Percentiles rank a stretch among this genome's conserved stretches.
Evolutionary conservation across 164 flowering plant species (phyloP).

Genomic region (Macadamia integrifolia): DNA sequence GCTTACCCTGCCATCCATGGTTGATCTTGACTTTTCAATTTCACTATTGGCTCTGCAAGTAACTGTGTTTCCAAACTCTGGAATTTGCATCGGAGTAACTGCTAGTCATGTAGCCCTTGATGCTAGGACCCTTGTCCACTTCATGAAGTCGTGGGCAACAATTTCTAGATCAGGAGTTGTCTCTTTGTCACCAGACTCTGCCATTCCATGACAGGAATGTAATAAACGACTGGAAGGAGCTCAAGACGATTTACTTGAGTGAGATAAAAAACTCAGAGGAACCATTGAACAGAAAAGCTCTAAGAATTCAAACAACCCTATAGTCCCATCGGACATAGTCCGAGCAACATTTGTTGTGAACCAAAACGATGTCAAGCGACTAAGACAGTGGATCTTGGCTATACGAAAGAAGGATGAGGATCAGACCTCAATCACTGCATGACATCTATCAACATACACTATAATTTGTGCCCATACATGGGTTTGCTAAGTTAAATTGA

Average conservation of each 20-base stretch:
- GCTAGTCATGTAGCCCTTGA: slow-evolving; percentile 28
- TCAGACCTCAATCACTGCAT: background rate
- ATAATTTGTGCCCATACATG: slow-evolving; percentile 19
- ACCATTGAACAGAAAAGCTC: too few relatives aligned
- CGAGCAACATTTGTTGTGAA: slow-evolving; percentile 27
- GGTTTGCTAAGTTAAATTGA: slow-evolving; percentile 24
- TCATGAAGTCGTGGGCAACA: slow-evolving; percentile 39
- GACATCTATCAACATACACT: slow-evolving; percentile 23
- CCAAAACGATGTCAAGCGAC: slow-evolving; percentile 13
- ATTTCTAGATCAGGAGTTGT: too few relatives aligned
- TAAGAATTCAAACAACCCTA: background rate
- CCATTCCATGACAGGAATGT: background rate
- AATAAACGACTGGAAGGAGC: background rate
- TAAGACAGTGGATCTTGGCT: background rate
- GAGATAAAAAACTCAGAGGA: background rate
- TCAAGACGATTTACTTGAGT: slow-evolving; percentile 3
- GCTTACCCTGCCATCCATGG: background rate
- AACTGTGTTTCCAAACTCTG: slow-evolving; percentile 29
- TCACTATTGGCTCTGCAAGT: slow-evolving; percentile 28
- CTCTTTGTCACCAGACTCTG: too few relatives aligned
- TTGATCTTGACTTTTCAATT: background rate
- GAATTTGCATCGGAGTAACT: slow-evolving; percentile 31
- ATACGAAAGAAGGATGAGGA: background rate
- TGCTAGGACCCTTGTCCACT: slow-evolving; percentile 18
- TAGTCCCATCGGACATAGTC: slow-evolving; percentile 1